phyloP scores from a whole-genome alignment of 2,329 filamentous ascomycete genomes.

The Fusarium nematophilum region DNA sequence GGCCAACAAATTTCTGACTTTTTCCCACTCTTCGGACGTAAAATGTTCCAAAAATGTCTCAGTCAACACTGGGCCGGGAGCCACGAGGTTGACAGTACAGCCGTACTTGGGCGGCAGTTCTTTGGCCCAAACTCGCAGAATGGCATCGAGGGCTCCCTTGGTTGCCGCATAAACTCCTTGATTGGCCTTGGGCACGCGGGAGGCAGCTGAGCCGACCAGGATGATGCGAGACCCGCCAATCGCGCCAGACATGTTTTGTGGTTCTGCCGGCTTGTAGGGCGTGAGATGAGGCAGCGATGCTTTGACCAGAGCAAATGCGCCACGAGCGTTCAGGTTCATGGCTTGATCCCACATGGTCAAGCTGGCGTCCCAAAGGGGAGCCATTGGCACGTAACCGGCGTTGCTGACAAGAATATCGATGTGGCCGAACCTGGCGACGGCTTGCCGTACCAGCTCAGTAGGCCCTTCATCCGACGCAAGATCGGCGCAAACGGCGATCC shows the following conservation, averaged over 20 bases:
- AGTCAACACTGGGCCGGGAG: conserved; percentile 17
- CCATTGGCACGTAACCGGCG: neutral
- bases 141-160: conserved; percentile 12
- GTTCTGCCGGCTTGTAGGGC: conserved; percentile 11
- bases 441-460: neutral
- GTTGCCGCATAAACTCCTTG: conserved; percentile 12
- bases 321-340: neutral
- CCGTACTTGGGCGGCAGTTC: conserved; percentile 26
- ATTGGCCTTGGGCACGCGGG: conserved; percentile 9
- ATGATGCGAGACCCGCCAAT: conserved; percentile 11
- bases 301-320: neutral
- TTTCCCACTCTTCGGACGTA: conserved; percentile 4
- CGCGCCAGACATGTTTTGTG: conserved; percentile 8
- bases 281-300: conserved; percentile 2
- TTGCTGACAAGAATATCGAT: neutral
- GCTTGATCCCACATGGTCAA: neutral
- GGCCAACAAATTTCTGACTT: neutral
- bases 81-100: conserved; percentile 25
- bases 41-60: conserved; percentile 11
- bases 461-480: conserved; percentile 1
- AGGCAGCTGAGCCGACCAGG: conserved; percentile 16
- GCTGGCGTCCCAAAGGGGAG: neutral
- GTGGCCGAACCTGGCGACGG: conserved; percentile 11
- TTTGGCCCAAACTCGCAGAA: conserved; percentile 9
- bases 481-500: conserved; percentile 13